Percentiles rank a stretch among this genome's conserved stretches.
Evolutionary conservation across 2,329 filamentous ascomycete species (phyloP).

Genomic region (Amauroascus niger): DNA sequence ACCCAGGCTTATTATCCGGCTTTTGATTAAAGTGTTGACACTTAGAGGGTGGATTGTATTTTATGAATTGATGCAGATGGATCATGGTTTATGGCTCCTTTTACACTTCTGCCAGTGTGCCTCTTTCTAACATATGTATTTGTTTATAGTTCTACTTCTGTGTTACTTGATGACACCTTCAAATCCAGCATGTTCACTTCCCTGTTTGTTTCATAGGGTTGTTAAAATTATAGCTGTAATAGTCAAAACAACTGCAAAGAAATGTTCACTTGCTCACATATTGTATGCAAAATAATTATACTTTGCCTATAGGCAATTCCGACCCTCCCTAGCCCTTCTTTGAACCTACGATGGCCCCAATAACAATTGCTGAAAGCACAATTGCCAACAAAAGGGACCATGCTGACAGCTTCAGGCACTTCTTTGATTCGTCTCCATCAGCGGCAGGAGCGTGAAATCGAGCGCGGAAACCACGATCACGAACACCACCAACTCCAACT

Average conservation of each 20-base stretch:
- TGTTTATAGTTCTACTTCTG: slow-evolving; percentile 1
- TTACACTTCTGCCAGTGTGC: neutral
- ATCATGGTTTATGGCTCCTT: slow-evolving; percentile 1
- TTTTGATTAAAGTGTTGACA: neutral
- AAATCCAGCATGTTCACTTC: neutral
- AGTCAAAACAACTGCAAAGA: no score
- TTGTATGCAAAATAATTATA: neutral
- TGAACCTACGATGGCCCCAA: neutral
- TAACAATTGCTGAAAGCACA: slow-evolving; percentile 4
- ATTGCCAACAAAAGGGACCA: neutral
- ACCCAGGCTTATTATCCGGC: neutral
- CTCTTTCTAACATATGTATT: slow-evolving; percentile 1
- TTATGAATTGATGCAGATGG: slow-evolving; percentile 4
- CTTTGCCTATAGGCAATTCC: neutral
- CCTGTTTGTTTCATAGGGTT: neutral
- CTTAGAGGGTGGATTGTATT: slow-evolving; percentile 2
- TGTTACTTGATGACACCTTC: neutral
- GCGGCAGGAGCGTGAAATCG: neutral
- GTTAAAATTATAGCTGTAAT: no score
- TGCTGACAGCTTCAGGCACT: neutral
- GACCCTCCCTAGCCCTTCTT: neutral
- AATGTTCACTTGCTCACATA: no score
- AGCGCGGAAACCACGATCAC: neutral
- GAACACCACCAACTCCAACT: neutral
- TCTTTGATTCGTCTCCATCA: neutral